phyloP scores from a whole-genome alignment of 805 yeast genomes.

The Candida michaelii region DNA sequence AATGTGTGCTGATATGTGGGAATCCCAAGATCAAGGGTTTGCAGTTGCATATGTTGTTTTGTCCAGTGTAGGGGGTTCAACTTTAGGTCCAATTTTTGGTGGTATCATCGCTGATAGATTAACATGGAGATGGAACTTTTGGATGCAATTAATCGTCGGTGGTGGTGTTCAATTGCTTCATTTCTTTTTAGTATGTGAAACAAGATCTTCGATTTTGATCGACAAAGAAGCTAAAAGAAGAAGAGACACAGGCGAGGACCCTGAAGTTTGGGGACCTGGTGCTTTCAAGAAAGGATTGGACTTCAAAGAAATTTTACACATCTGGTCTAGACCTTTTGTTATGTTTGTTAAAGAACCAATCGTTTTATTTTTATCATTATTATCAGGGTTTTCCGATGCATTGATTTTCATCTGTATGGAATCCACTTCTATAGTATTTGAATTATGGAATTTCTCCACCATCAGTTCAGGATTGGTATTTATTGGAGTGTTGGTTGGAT shows the following conservation, averaged over 20 bases:
- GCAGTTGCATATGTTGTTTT: slow-evolving; percentile 34
- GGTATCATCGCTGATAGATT: slow-evolving; percentile 38
- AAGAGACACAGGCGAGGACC: slow-evolving; percentile 30
- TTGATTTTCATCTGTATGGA: slow-evolving; percentile 41
- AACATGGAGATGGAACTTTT: slow-evolving; percentile 26
- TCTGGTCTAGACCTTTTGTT: slow-evolving; percentile 40
- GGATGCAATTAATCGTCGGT: slow-evolving; percentile 38
- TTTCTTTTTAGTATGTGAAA: slow-evolving; percentile 35
- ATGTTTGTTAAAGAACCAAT: slow-evolving; percentile 41
- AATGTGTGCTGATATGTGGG: slow-evolving; percentile 36
- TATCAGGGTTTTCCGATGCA: slow-evolving; percentile 43
- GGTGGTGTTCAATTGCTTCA: slow-evolving; percentile 33
- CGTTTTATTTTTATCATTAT: slow-evolving; percentile 36
- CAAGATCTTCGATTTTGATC: slow-evolving; percentile 32
- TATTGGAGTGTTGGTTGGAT: slow-evolving; percentile 33
- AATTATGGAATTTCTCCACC: slow-evolving; percentile 35
- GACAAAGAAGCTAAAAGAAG: slow-evolving; percentile 39
- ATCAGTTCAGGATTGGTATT: slow-evolving; percentile 30
- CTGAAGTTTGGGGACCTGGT: slow-evolving; percentile 35
- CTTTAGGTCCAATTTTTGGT: slow-evolving; percentile 31
- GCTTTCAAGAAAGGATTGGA: slow-evolving; percentile 24
- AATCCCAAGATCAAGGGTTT: slow-evolving; percentile 29
- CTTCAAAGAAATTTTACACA: slow-evolving; percentile 23
- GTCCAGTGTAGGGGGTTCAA: slow-evolving; percentile 32
- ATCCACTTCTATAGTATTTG: slow-evolving; percentile 31